These are phyloP conservation scores for Cymodocea nodosa DNA, from an alignment of 116 monocot genomes.

Conservation along the genomic window DNA sequence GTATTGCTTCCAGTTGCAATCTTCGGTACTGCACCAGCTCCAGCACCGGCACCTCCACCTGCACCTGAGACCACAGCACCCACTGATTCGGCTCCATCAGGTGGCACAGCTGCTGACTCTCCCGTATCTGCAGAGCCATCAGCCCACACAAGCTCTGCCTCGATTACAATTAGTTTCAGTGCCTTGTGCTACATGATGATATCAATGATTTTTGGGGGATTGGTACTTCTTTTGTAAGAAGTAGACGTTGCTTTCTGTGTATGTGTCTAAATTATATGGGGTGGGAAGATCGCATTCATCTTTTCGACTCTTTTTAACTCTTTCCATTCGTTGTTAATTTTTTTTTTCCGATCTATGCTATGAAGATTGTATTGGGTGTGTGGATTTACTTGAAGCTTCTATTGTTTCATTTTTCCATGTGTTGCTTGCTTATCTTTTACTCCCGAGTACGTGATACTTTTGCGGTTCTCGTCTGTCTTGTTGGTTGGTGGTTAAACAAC, in stretches of 20 bases:
- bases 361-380: neutral
- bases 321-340: neutral
- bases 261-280: neutral
- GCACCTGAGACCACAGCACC: constrained; percentile 17
- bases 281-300: neutral
- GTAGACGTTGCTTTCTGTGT: neutral
- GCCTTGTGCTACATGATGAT: constrained; percentile 13
- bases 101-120: neutral
- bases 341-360: neutral
- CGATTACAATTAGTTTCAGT: neutral
- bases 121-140: constrained; percentile 14
- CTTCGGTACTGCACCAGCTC: constrained; percentile 47
- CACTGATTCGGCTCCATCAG: constrained; percentile 21
- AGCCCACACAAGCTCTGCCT: neutral
- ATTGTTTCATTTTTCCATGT: neutral
- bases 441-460: neutral
- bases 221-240: constrained; percentile 34
- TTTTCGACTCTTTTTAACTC: neutral
- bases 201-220: constrained; percentile 8
- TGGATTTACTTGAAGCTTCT: constrained; percentile 5
- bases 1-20: constrained; percentile 63
- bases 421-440: neutral
- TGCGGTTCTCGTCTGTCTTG: neutral
- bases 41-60: constrained; percentile 48
- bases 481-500: neutral